Conservation (phyloP, 2,329 filamentous ascomycete species). For the Arthrobotrys sphaeroides region DNA sequence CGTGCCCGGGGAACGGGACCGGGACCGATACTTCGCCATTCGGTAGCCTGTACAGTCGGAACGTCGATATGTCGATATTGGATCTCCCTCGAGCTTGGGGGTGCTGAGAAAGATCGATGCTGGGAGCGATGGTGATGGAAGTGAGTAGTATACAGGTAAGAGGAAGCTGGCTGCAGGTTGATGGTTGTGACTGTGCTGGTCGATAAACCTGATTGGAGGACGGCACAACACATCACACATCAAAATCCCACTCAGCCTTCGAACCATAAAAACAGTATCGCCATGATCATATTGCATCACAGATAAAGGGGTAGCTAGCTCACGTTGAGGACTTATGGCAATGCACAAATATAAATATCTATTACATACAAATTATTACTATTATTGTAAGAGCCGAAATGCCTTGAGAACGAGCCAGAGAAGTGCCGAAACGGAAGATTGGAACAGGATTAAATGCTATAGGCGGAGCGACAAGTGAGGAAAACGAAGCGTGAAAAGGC, state of each 20-base stretch:
- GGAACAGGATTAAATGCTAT: slow-evolving; percentile 24
- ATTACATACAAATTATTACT: slow-evolving; percentile 54
- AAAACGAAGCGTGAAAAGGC: background rate
- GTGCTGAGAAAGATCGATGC: background rate
- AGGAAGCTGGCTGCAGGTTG: background rate
- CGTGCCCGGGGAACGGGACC: slow-evolving; percentile 45
- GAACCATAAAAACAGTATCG: too few species aligned
- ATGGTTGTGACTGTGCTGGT: background rate
- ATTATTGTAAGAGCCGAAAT: slow-evolving; percentile 6
- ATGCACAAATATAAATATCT: slow-evolving; percentile 38
- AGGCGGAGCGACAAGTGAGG: background rate
- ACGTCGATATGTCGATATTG: background rate
- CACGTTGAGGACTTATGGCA: too few species aligned
- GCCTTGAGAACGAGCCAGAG: slow-evolving; percentile 9
- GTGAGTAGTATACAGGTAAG: background rate
- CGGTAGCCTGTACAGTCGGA: background rate
- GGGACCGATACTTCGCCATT: slow-evolving; percentile 52
- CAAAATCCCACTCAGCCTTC: too few species aligned
- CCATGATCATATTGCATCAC: too few species aligned
- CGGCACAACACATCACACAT: background rate
- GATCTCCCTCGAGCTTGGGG: background rate
- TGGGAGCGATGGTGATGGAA: background rate
- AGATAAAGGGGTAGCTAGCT: too few species aligned
- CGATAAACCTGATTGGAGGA: background rate
- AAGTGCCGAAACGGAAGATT: slow-evolving; percentile 8